Conservation (phyloP, 2,329 filamentous ascomycete species). For the Cladophialophora yegresii region DNA sequence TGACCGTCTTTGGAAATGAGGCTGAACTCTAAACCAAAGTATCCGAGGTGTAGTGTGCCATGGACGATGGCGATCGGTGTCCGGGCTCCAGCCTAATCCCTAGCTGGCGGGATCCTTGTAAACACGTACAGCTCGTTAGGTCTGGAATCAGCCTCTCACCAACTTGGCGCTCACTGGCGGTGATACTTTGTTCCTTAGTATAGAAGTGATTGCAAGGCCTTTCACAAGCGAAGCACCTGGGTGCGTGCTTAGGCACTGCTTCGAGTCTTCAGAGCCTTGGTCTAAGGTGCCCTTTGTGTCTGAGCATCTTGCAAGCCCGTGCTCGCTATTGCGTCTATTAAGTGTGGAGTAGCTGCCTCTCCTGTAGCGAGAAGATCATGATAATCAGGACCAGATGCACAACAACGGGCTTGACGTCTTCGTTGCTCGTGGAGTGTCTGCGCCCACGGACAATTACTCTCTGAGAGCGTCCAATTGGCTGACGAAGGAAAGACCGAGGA, state of each 20-base stretch:
- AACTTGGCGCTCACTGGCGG: not conserved
- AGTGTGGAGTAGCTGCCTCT: not conserved
- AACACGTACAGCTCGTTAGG: not conserved
- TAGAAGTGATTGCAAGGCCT: not conserved
- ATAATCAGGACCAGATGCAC: not conserved
- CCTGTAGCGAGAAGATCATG: not conserved
- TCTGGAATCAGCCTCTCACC: not conserved
- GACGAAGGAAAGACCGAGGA: not conserved
- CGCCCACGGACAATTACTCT: not conserved
- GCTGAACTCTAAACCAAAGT: conserved; percentile 14
- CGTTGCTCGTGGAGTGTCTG: not conserved
- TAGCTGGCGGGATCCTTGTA: not conserved
- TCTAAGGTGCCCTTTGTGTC: not conserved
- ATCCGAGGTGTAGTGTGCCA: not conserved
- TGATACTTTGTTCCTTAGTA: not conserved
- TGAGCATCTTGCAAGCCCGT: not conserved
- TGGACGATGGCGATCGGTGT: not conserved
- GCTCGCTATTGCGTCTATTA: not conserved
- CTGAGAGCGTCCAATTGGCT: not conserved
- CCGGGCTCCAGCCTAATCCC: not conserved
- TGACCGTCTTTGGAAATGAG: not conserved
- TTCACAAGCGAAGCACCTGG: not conserved
- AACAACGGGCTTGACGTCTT: not conserved
- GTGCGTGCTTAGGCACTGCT: not conserved
- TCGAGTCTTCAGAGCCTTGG: not conserved